Base-by-base conservation (phyloP, 768 basidiomycete species). In the Megacollybia marginata region DNA sequence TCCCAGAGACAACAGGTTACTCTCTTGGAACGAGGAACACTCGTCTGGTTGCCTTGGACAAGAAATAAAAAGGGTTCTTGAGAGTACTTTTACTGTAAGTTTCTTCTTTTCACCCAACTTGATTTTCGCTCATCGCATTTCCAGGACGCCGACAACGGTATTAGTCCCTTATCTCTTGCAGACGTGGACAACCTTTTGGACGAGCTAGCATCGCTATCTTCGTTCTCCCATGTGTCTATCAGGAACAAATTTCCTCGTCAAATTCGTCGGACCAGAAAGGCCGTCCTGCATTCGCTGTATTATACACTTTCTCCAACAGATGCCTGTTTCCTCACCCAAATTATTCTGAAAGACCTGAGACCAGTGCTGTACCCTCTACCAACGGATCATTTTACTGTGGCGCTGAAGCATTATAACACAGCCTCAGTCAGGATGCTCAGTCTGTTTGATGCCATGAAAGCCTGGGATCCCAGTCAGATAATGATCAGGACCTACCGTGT, bases 291-390 rank as follows among this genome's bases (percentile, higher is more conserved):
- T n/a, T 62, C 68, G 13, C 71, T 94, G 3, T 92, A 80, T 54
- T 69, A 72, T 36, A 63, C 69, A 2, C 66, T 92, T 9, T 70
- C 80, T 1, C 81, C 90, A 0, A 64, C 65, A 10, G 85, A 88
- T 36, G 76, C 85, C 2, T 71, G 79, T 1, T 76, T 84, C 53
- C 69, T 94, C 44, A 85, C 87, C 0, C 93, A 97, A 59, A 84
- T 95, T 54, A 87, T 97, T 51, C 75, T 95, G 33, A 88, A 87
- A 54, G 93, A 97, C 62, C 67, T 97, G 0, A 77, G 83, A 28
- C 91, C 92, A 8, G 62, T 94, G 1, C 62, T 93, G 1, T 88
- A 88, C 55, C 85, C 89, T 2, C 67, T 85, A 0, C 73, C 75
- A 12, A 70, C 66, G 32, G 68, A 64, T 18, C 74, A 76, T 60